Evolutionary conservation across 2,329 filamentous ascomycete genomes (phyloP).

Genomic region (Aureobasidium subglaciale): DNA sequence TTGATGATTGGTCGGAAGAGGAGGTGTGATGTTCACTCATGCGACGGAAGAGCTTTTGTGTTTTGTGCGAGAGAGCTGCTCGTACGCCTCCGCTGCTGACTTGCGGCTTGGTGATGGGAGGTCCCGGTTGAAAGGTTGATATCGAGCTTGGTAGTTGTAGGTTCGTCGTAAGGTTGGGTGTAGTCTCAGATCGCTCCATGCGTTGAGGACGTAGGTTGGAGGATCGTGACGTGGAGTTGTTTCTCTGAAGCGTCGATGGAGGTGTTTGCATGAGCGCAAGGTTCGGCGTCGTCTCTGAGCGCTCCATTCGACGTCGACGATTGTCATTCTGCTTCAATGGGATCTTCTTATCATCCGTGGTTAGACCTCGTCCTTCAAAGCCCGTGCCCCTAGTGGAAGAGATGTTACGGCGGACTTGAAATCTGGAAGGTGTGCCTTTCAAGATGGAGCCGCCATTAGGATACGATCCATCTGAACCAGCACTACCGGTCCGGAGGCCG

Average conservation of each 20-base stretch:
- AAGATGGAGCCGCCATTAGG: conserved; percentile 29
- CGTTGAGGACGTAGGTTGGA: background rate
- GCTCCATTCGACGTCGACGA: background rate
- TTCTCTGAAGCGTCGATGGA: background rate
- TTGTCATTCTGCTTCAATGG: background rate
- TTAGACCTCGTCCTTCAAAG: conserved; percentile 18
- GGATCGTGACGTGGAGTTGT: background rate
- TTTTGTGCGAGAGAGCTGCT: conserved; percentile 21
- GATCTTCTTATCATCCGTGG: background rate
- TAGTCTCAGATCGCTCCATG: conserved; percentile 8
- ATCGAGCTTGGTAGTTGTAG: background rate
- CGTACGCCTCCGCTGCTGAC: background rate
- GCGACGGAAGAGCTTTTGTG: conserved; percentile 27
- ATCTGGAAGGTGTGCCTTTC: conserved; percentile 30
- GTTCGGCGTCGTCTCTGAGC: conserved; percentile 10
- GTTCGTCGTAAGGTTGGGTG: background rate
- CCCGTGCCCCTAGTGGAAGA: conserved; percentile 19
- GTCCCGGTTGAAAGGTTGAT: background rate
- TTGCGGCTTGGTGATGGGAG: background rate
- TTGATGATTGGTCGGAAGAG: background rate
- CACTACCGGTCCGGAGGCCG: conserved; percentile 18
- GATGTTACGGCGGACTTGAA: conserved; percentile 24
- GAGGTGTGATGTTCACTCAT: conserved; percentile 21
- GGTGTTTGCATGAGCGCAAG: background rate
- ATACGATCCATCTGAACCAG: conserved; percentile 24